Base-by-base conservation (phyloP, 345 rosid species). In the Ailanthus altissimus region DNA sequence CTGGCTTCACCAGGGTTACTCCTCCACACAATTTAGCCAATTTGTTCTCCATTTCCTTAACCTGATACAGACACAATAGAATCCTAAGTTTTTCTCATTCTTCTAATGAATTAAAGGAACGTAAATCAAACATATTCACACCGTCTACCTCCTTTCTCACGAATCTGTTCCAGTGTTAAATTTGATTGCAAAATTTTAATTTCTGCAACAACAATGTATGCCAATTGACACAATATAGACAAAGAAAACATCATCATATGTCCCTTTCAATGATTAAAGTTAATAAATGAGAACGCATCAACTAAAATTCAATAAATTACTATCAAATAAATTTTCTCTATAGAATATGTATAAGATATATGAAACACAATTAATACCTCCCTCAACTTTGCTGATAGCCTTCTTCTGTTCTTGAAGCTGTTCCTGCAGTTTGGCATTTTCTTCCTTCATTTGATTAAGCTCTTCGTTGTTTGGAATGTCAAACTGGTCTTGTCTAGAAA, bases 401-500 rank as follows among this genome's bases (percentile, higher is more conserved):
- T 81, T 91, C 90, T 84, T 91, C 79, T 88, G 88, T 43, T 90
- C 95, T 18, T 76, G 79, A 40, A 94, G 83, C 75, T 84, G 90
- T 69, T 87, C 72, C 87, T 92, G 97, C 75, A 93, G 68, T 45
- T 82, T 82, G 67, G 84, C 83, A 78, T 91, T 97, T 38, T 89
- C 90, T 75, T 88, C 94, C 82, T 96, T 93, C 98, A 93, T 96
- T 53, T 9, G 84, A 82, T 79, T 87, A 82, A 96, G 94, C 84
- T 92, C 97, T 69, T 93, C 97, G 0, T 20, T 81, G 88, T 91
- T 90, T 13, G 95, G 97, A 74, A 93, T 92, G 64, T 93, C 85
- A 60, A 92, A 93, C 85, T 91, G 99, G 85, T 92, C 98, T 82
- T 96, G 98, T 76, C 90, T 88, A 68, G 99, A 98, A 51, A 96